These are phyloP conservation scores for Pyrenopolyporus hunteri DNA, from an alignment of 495 filamentous ascomycete genomes.

Conservation along the genomic window DNA sequence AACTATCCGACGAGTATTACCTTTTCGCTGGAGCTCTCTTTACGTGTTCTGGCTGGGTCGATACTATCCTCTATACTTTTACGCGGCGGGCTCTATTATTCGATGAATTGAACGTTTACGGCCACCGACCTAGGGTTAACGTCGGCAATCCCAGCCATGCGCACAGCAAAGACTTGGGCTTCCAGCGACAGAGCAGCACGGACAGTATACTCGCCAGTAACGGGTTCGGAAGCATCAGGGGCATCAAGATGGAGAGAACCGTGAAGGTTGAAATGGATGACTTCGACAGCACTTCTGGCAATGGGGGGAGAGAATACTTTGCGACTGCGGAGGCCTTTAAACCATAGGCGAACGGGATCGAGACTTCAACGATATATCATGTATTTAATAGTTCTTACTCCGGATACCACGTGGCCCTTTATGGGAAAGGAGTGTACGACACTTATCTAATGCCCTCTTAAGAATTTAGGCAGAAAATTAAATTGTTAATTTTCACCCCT, in stretches of 20 bases:
- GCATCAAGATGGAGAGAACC: constrained; percentile 33
- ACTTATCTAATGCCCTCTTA: no score
- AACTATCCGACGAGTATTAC: constrained; percentile 58
- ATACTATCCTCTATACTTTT: constrained; percentile 67
- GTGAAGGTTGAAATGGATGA: constrained; percentile 32
- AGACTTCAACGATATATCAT: not conserved
- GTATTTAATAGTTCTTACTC: not conserved
- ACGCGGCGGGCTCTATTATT: constrained; percentile 58
- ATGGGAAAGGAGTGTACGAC: no score
- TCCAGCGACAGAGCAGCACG: constrained; percentile 31
- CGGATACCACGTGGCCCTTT: not conserved
- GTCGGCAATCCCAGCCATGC: not conserved
- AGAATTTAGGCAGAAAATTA: no score
- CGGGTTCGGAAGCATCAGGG: constrained; percentile 11
- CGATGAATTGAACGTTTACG: constrained; percentile 30
- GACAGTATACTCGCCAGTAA: constrained; percentile 25
- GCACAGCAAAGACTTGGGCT: constrained; percentile 12
- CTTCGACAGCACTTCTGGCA: constrained; percentile 13
- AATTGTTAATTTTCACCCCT: no score
- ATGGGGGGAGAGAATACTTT: constrained; percentile 18
- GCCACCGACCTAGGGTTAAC: constrained; percentile 4
- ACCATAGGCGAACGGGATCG: not conserved
- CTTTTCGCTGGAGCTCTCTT: constrained; percentile 67
- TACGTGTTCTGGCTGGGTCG: constrained; percentile 67
- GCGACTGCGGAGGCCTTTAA: constrained; percentile 21